phyloP scores from a whole-genome alignment of 129 eudicot genomes.

The Flaveria trinervia region DNA sequence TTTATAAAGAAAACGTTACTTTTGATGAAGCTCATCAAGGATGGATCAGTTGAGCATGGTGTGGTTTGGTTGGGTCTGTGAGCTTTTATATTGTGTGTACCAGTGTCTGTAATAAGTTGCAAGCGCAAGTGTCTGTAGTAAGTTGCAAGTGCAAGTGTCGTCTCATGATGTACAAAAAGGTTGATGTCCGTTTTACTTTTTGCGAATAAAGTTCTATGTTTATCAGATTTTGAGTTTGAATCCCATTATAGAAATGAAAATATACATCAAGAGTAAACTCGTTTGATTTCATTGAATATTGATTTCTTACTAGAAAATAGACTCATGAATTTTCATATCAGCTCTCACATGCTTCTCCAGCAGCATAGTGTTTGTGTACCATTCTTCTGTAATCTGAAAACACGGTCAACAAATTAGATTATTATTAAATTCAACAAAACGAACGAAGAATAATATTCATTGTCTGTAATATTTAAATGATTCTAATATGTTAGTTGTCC shows the following conservation, averaged over 20 bases:
- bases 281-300: slow-evolving; percentile 12
- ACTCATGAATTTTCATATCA: slow-evolving; percentile 29
- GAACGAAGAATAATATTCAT: slow-evolving; percentile 13
- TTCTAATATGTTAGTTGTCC: slow-evolving; percentile 4
- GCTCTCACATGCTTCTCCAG: slow-evolving; percentile 54
- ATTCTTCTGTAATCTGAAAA: slow-evolving; percentile 68
- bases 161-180: slow-evolving; percentile 31
- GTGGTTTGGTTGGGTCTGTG: slow-evolving; percentile 9
- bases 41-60: slow-evolving; percentile 21
- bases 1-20: not conserved
- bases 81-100: not conserved
- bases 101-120: slow-evolving; percentile 26
- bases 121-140: slow-evolving; percentile 2
- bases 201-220: slow-evolving; percentile 23
- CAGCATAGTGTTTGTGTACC: slow-evolving; percentile 69
- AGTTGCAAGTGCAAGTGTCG: no score
- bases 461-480: not conserved
- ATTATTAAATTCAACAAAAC: not conserved
- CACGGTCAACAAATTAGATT: not conserved
- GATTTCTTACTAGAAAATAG: slow-evolving; percentile 21
- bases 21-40: slow-evolving; percentile 26
- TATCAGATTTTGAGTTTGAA: not conserved
- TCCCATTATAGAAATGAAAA: not conserved
- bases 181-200: slow-evolving; percentile 22
- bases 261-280: slow-evolving; percentile 4